Conservation (phyloP, 2,329 filamentous ascomycete genomes). For the Polytolypa hystricis region DNA sequence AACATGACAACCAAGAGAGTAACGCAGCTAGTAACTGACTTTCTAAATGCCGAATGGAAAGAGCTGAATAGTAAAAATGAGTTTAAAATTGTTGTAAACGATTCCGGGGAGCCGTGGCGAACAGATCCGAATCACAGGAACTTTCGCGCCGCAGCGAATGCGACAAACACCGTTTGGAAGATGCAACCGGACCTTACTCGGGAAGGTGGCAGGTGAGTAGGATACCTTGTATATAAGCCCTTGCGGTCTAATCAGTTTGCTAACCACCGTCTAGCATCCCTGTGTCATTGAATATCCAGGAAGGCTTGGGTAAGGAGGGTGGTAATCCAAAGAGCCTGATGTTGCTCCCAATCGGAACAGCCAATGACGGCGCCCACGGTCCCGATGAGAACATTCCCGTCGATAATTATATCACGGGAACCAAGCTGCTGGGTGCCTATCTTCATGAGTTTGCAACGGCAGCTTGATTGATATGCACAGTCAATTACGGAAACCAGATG, state of each 20-base stretch:
- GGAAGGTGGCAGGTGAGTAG: constrained; percentile 71
- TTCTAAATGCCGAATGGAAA: constrained; percentile 72
- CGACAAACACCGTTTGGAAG: constrained; percentile 89
- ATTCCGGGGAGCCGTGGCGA: constrained; percentile 98
- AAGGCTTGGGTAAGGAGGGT: constrained; percentile 93
- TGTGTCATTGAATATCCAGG: constrained; percentile 92
- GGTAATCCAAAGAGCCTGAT: constrained; percentile 95
- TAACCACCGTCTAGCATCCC: constrained; percentile 69
- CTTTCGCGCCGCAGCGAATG: constrained; percentile 87
- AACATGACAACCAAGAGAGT: constrained; percentile 92
- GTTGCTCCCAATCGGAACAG: constrained; percentile 91
- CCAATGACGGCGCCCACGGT: constrained; percentile 89
- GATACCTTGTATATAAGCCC: too few relatives aligned
- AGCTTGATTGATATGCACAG: too few relatives aligned
- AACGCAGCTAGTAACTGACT: constrained; percentile 72
- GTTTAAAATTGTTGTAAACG: constrained; percentile 67
- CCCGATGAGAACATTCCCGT: constrained; percentile 98
- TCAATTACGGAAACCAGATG: too few relatives aligned
- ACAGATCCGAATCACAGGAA: constrained; percentile 98
- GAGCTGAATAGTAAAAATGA: constrained; percentile 89
- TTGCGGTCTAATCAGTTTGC: constrained; percentile 13
- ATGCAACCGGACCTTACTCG: constrained; percentile 90
- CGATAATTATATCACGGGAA: constrained; percentile 96
- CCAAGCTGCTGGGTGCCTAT: constrained; percentile 88
- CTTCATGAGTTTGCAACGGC: constrained; percentile 91